A percentile compares a stretch with the other conserved stretches of the same genome.
Evolutionary conservation across 441 rosid species (phyloP).

Genomic region (Populus hybrid): DNA sequence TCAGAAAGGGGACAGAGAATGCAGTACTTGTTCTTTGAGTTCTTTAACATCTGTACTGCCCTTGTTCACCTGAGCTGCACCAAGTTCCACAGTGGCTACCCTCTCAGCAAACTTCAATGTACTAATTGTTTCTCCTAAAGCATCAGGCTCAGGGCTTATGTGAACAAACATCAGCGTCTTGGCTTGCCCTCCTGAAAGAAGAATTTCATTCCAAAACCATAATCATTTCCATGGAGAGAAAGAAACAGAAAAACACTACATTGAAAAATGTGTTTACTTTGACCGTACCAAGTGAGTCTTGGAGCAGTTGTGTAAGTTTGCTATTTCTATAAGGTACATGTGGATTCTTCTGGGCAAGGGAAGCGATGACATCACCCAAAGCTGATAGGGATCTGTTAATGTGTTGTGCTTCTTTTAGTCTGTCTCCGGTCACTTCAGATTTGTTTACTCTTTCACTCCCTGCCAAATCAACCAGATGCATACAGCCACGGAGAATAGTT

Average conservation of each 20-base stretch:
- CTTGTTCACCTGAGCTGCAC: constrained; percentile 81
- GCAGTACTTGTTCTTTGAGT: constrained; percentile 72
- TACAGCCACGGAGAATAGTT: constrained; percentile 64
- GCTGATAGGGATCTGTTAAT: constrained; percentile 90
- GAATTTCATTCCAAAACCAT: constrained; percentile 13
- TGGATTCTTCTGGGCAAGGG: constrained; percentile 84
- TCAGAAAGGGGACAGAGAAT: neutral
- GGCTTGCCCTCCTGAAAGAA: constrained; percentile 78
- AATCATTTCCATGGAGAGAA: constrained; percentile 8
- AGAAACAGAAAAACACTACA: neutral
- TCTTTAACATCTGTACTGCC: constrained; percentile 71
- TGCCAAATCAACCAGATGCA: constrained; percentile 91
- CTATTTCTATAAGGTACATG: constrained; percentile 92
- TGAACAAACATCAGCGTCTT: constrained; percentile 93
- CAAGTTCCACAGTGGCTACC: constrained; percentile 86
- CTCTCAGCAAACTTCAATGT: constrained; percentile 91
- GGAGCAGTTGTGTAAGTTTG: constrained; percentile 90
- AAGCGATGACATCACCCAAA: constrained; percentile 85
- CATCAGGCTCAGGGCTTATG: constrained; percentile 79
- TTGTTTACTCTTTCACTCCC: constrained; percentile 92
- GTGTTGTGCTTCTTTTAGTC: constrained; percentile 85
- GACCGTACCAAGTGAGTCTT: constrained; percentile 78
- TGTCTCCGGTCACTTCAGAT: constrained; percentile 86
- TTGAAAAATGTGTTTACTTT: constrained; percentile 1
- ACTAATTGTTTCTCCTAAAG: constrained; percentile 79